phyloP scores from a whole-genome alignment of 75 land plant genomes.

The Pseudotsuga menziesii region DNA sequence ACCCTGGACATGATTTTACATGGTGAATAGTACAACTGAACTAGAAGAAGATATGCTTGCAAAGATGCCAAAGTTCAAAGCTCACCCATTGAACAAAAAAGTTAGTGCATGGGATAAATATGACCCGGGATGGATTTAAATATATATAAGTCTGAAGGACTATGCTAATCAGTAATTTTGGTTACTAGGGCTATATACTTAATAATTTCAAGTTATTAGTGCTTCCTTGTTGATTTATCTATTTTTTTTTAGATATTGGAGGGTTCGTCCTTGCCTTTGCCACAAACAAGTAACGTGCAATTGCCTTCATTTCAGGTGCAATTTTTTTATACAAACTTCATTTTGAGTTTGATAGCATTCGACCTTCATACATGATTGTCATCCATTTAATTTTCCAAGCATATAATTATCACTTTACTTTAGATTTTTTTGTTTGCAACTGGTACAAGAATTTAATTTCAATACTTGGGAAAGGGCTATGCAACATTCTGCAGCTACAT shows the following conservation, averaged over 20 bases:
- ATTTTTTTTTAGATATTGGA: too few species aligned
- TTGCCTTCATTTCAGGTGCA: constrained; percentile 62
- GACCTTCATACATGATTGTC: too few species aligned
- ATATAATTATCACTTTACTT: too few species aligned
- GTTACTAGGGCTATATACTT: not conserved
- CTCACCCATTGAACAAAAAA: constrained; percentile 64
- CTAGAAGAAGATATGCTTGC: constrained; percentile 32
- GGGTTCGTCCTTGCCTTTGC: constrained; percentile 37
- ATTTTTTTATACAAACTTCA: too few species aligned
- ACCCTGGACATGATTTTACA: constrained; percentile 18
- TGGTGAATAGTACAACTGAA: constrained; percentile 41
- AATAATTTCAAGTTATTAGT: not conserved
- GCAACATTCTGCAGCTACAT: too few species aligned
- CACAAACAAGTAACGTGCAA: constrained; percentile 37
- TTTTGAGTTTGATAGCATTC: too few species aligned
- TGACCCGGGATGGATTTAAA: not conserved
- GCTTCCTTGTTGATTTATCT: too few species aligned
- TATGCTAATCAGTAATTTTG: too few species aligned
- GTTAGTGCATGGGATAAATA: too few species aligned
- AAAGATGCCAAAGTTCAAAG: constrained; percentile 49
- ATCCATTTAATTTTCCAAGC: too few species aligned
- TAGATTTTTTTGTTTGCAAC: too few species aligned
- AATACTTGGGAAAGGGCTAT: constrained; percentile 85
- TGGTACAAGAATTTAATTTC: constrained; percentile 77
- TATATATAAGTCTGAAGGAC: too few species aligned